Percentiles rank a stretch among this genome's conserved stretches.
Conservation (phyloP, 495 filamentous ascomycete genomes). For the Astrothelium macrocarpum region DNA sequence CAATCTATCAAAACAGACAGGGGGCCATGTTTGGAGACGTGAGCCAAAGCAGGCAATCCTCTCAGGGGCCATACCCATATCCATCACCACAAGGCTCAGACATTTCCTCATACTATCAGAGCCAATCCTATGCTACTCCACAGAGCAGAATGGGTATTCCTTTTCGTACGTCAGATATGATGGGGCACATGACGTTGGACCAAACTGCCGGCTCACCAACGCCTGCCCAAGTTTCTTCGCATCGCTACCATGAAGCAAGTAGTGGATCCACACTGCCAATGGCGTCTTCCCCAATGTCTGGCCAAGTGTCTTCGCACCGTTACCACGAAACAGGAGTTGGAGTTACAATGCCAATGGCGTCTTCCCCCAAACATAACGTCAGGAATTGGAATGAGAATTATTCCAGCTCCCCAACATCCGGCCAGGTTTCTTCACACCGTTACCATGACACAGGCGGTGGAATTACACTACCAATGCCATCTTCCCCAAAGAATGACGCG, state of each 20-base stretch:
- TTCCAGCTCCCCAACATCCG: no score
- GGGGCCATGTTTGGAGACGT: not conserved
- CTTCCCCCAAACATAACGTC: no score
- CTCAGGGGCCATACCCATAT: not conserved
- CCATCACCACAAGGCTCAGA: slow-evolving; percentile 5
- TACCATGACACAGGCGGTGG: no score
- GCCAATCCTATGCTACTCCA: not conserved
- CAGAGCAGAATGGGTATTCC: not conserved
- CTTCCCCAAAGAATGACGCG: no score
- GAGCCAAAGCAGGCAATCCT: slow-evolving; percentile 3
- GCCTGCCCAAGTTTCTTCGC: not conserved
- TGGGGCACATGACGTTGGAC: not conserved
- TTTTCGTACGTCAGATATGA: not conserved
- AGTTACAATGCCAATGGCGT: no score
- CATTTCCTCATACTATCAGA: not conserved
- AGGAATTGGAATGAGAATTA: no score
- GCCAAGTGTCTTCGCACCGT: no score
- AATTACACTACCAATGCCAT: no score
- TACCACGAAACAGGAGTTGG: no score
- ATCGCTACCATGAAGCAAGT: not conserved
- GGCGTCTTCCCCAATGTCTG: no score
- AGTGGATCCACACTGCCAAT: no score
- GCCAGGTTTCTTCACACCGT: no score
- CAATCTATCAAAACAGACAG: not conserved
- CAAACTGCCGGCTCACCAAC: not conserved